Conservation (phyloP, 495 filamentous ascomycete genomes). For the Podospora pseudocomata region DNA sequence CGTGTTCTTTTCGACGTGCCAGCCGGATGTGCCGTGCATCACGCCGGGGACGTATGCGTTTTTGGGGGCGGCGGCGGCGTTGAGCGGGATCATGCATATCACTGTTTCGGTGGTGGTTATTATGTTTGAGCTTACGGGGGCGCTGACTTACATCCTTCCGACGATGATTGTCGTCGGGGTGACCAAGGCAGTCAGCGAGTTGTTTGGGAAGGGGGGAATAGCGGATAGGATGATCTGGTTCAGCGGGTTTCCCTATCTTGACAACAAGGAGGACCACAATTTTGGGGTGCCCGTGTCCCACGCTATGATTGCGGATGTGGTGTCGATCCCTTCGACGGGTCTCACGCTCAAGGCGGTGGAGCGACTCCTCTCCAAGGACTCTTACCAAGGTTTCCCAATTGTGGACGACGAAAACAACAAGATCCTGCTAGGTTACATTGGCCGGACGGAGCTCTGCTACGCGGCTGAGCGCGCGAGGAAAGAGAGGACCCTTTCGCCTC, state of each 20-base stretch:
- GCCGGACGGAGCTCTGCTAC: constrained; percentile 87
- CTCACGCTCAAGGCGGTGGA: constrained; percentile 72
- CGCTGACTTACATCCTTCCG: constrained; percentile 90
- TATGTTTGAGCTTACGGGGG: constrained; percentile 96
- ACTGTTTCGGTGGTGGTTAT: constrained; percentile 96
- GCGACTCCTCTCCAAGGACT: constrained; percentile 69
- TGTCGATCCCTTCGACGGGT: constrained; percentile 68
- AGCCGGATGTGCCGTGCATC: constrained; percentile 92
- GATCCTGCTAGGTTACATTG: constrained; percentile 85
- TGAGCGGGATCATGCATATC: constrained; percentile 98
- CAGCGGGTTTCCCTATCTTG: constrained; percentile 94
- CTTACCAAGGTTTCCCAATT: constrained; percentile 93
- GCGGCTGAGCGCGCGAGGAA: constrained; percentile 82
- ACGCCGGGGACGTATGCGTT: constrained; percentile 97
- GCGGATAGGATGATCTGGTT: constrained; percentile 99
- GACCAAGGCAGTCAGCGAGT: constrained; percentile 88
- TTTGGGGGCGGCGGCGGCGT: constrained; percentile 84
- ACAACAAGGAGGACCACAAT: constrained; percentile 97
- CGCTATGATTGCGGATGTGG: constrained; percentile 81
- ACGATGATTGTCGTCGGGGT: constrained; percentile 99
- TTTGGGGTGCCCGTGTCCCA: constrained; percentile 94
- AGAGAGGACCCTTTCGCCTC: constrained; percentile 65
- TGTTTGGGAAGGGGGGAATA: constrained; percentile 93
- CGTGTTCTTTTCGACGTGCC: constrained; percentile 79
- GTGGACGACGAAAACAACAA: constrained; percentile 70